Conservation (phyloP, 495 filamentous ascomycete species). For the Mytilinidion resinicola region DNA sequence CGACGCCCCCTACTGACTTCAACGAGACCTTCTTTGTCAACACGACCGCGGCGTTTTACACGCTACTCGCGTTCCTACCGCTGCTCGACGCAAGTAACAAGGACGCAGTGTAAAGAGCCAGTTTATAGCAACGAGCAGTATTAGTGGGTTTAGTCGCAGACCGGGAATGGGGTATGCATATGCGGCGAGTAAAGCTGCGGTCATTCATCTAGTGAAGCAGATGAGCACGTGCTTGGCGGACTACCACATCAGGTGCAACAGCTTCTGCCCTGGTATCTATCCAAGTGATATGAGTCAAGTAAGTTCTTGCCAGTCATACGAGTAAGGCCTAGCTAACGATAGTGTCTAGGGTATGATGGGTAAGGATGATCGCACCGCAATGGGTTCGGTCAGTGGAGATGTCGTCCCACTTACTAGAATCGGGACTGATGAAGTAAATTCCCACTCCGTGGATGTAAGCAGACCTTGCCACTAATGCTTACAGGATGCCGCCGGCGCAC, state of each 20-base stretch:
- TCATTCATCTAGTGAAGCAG: constrained; percentile 59
- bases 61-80: constrained; percentile 55
- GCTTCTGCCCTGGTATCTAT: constrained; percentile 54
- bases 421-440: constrained; percentile 16
- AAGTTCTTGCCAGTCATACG: constrained; percentile 22
- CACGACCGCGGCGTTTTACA: constrained; percentile 55
- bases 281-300: constrained; percentile 18
- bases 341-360: constrained; percentile 17
- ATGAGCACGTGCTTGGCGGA: constrained; percentile 47
- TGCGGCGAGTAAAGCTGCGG: constrained; percentile 56
- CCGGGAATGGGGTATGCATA: constrained; percentile 56
- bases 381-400: constrained; percentile 8
- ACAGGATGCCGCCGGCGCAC: constrained; percentile 36
- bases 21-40: constrained; percentile 55
- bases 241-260: constrained; percentile 58
- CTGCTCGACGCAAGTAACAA: constrained; percentile 57
- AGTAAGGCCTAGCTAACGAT: constrained; percentile 24
- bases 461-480: constrained; percentile 26
- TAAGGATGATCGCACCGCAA: constrained; percentile 3
- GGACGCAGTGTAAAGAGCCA: constrained; percentile 45
- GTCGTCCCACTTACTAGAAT: constrained; percentile 19
- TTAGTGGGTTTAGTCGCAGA: constrained; percentile 52
- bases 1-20: constrained; percentile 42
- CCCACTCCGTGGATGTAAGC: constrained; percentile 26
- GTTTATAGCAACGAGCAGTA: constrained; percentile 58